These are phyloP conservation scores for Penicillium crystallinum DNA, from an alignment of 495 filamentous ascomycete genomes.

Conservation along the genomic window DNA sequence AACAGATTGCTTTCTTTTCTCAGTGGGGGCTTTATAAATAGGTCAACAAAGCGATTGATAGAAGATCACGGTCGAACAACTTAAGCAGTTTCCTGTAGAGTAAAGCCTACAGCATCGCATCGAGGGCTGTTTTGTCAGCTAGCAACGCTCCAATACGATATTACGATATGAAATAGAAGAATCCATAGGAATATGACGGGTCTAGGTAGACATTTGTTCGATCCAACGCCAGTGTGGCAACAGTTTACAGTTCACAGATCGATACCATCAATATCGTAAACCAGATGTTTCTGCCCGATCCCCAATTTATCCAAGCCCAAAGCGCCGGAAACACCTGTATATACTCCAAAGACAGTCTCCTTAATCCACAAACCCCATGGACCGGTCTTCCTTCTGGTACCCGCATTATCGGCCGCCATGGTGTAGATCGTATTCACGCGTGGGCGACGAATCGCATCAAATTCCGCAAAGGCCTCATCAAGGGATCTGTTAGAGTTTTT, in stretches of 20 bases:
- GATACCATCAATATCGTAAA: constrained; percentile 27
- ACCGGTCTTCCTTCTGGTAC: constrained; percentile 15
- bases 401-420: constrained; percentile 19
- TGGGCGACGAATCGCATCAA: constrained; percentile 27
- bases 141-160: too few relatives aligned
- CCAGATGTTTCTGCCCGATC: constrained; percentile 25
- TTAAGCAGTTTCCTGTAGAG: too few relatives aligned
- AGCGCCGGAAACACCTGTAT: constrained; percentile 9
- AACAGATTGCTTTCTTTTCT: too few relatives aligned
- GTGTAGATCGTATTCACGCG: constrained; percentile 22
- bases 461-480: constrained; percentile 17
- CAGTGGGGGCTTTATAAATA: too few relatives aligned
- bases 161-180: too few relatives aligned
- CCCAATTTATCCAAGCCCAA: constrained; percentile 19
- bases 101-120: too few relatives aligned
- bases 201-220: too few relatives aligned
- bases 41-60: too few relatives aligned
- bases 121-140: too few relatives aligned
- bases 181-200: too few relatives aligned
- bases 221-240: too few relatives aligned
- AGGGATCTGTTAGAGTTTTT: constrained; percentile 17
- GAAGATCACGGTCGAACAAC: too few relatives aligned
- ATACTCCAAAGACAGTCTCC: constrained; percentile 16
- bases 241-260: constrained; percentile 2
- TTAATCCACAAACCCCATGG: constrained; percentile 25